A percentile compares a stretch with the other conserved stretches of the same genome.
phyloP scores from a whole-genome alignment of 495 filamentous ascomycete species.

The Tetracladium setigerum region DNA sequence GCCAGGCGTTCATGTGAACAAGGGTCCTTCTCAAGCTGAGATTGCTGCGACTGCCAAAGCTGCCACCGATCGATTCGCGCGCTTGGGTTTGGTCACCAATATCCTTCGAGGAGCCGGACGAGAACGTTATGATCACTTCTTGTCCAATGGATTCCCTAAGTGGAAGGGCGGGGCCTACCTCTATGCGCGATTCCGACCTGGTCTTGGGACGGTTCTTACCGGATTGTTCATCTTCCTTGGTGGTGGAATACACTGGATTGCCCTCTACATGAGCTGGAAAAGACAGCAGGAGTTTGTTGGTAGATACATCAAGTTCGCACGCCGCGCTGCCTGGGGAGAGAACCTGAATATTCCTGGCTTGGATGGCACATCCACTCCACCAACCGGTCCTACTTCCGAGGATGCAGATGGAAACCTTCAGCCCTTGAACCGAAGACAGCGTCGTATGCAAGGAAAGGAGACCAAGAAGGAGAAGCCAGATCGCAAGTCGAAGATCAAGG shows the following conservation, averaged over 20 bases:
- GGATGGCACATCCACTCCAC: slow-evolving; percentile 36
- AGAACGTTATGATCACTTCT: slow-evolving; percentile 92
- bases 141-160: slow-evolving; percentile 85
- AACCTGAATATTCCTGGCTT: slow-evolving; percentile 62
- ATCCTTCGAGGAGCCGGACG: slow-evolving; percentile 73
- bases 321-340: slow-evolving; percentile 83
- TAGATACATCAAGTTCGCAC: slow-evolving; percentile 83
- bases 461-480: slow-evolving; percentile 52
- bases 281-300: slow-evolving; percentile 85
- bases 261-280: slow-evolving; percentile 76
- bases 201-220: slow-evolving; percentile 71
- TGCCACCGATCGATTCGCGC: slow-evolving; percentile 71
- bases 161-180: slow-evolving; percentile 99
- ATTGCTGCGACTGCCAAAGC: slow-evolving; percentile 65
- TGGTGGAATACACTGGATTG: slow-evolving; percentile 77
- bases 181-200: slow-evolving; percentile 87
- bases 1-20: slow-evolving; percentile 58
- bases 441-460: slow-evolving; percentile 78
- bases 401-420: slow-evolving; percentile 36
- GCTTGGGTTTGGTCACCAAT: slow-evolving; percentile 73
- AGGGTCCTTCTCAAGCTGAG: slow-evolving; percentile 63
- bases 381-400: slow-evolving; percentile 35
- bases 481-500: slow-evolving; percentile 35
- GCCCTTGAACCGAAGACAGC: slow-evolving; percentile 77
- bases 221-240: slow-evolving; percentile 82